Percentiles rank a stretch among this genome's conserved stretches.
Conservation (phyloP, 495 filamentous ascomycete genomes). For the Filosporella fistucella region DNA sequence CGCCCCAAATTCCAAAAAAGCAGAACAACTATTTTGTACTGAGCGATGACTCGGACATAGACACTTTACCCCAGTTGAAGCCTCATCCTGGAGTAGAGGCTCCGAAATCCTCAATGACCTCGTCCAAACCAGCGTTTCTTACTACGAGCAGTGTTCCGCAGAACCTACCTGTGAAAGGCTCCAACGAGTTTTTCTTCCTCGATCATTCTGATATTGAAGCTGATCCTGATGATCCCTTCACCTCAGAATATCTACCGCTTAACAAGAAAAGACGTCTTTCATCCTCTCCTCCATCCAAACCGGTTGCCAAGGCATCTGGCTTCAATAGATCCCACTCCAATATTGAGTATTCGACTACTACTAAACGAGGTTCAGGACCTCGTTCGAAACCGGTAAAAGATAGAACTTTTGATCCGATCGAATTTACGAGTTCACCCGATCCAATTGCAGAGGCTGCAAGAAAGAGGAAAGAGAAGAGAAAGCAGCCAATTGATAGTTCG, state of each 20-base stretch:
- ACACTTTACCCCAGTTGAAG: too few relatives aligned
- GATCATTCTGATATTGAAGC: conserved; percentile 53
- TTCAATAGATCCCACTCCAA: conserved; percentile 23
- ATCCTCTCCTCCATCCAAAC: conserved; percentile 18
- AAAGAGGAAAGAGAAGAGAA: conserved; percentile 12
- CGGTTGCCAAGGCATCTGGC: conserved; percentile 1
- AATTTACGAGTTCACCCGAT: conserved; percentile 46
- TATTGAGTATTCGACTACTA: conserved; percentile 6
- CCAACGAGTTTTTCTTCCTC: conserved; percentile 31
- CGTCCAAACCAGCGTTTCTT: too few relatives aligned
- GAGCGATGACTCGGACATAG: too few relatives aligned
- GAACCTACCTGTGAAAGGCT: not conserved
- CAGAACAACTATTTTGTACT: too few relatives aligned
- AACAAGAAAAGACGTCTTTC: conserved; percentile 27
- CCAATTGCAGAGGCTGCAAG: conserved; percentile 12
- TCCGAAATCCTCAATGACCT: too few relatives aligned
- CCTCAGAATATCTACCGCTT: conserved; percentile 7
- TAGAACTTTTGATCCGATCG: conserved; percentile 45
- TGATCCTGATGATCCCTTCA: conserved; percentile 23
- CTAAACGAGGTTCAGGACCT: not conserved
- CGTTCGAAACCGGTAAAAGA: conserved; percentile 7
- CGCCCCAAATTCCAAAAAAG: too few relatives aligned
- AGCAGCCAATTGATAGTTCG: not conserved
- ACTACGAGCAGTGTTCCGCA: too few relatives aligned
- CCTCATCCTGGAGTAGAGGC: too few relatives aligned